These are phyloP conservation scores for Colletotrichum sp. DNA, from an alignment of 2,329 filamentous ascomycete species.

Conservation along the genomic window DNA sequence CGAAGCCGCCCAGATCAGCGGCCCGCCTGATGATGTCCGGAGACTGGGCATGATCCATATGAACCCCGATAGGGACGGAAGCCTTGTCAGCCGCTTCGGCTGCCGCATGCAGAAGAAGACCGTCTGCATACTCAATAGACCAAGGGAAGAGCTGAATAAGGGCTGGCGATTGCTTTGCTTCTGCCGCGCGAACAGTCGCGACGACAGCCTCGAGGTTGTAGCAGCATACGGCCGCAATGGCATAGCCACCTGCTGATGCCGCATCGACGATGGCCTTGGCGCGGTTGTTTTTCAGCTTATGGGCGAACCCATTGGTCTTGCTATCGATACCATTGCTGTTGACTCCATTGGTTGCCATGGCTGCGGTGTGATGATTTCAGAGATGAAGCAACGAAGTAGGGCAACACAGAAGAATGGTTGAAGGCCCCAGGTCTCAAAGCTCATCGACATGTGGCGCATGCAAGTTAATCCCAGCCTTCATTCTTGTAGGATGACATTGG, in stretches of 20 bases:
- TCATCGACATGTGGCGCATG: background rate
- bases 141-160: constrained; percentile 77
- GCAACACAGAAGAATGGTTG: background rate
- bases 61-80: constrained; percentile 63
- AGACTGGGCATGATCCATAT: constrained; percentile 71
- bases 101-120: constrained; percentile 56
- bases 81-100: constrained; percentile 59
- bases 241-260: constrained; percentile 59
- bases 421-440: background rate
- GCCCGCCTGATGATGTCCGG: constrained; percentile 62
- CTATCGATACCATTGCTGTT: background rate
- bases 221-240: constrained; percentile 54
- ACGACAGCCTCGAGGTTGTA: constrained; percentile 74
- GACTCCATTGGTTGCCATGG: background rate
- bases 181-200: constrained; percentile 69
- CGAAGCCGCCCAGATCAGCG: constrained; percentile 58
- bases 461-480: background rate
- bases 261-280: constrained; percentile 50
- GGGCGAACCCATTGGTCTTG: background rate
- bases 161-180: constrained; percentile 66
- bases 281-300: background rate
- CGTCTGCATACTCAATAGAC: constrained; percentile 67
- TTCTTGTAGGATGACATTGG: background rate
- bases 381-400: background rate
- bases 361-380: background rate